Base-by-base conservation (phyloP, 176 grass and related monocot genomes). In the Musa schizocarpa region DNA sequence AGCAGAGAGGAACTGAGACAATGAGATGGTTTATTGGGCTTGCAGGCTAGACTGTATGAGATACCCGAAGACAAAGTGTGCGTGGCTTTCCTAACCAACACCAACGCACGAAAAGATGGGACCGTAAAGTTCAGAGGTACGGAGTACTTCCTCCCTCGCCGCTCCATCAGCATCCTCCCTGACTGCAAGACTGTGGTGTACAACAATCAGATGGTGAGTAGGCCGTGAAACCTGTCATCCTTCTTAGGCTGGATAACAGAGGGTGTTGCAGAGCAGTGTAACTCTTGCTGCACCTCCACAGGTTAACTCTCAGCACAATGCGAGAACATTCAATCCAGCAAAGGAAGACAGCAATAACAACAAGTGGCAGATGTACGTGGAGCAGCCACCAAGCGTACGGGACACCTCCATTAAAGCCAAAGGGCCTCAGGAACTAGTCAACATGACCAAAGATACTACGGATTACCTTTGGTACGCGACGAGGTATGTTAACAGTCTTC, bases 261-360 rank as follows among this genome's bases (percentile, higher is more conserved):
- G 2, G 8, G 51, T 71, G 8, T 71, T 71, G 5, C 68, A 21
- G 43, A 5, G 21, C 20, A 71, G 8, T 71, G 2, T 50, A 20
- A 50, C 17, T 71, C 13, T 27, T 25, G 34, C 34, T 73, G 50
- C 61, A 49, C 27, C 14, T 56, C 59, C 13, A 62, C 64, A 96
- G 94, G 94, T 98, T 53, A 98, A 98, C 84, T 22, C 95, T 61
- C 95, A 98, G 70, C 95, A 98, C 85, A 98, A 98, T 82, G 64
- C 84, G 50, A 81, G 90, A 56, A 93, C 93, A 72, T 97, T 83
- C 82, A 85, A 90, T 50, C 68, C 68, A 10, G 11, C 71, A 0
- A 83, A 88, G 21, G 77, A 88, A 65, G 81, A 85, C 63, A 19
- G 27, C 20, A 21, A 87, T 61, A 87, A 93, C 75, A 88, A 88